A percentile compares a stretch with the other conserved stretches of the same genome.
These are phyloP conservation scores for Naganishia cerealis DNA, from an alignment of 1,284 basidiomycete genomes.

Conservation along the genomic window DNA sequence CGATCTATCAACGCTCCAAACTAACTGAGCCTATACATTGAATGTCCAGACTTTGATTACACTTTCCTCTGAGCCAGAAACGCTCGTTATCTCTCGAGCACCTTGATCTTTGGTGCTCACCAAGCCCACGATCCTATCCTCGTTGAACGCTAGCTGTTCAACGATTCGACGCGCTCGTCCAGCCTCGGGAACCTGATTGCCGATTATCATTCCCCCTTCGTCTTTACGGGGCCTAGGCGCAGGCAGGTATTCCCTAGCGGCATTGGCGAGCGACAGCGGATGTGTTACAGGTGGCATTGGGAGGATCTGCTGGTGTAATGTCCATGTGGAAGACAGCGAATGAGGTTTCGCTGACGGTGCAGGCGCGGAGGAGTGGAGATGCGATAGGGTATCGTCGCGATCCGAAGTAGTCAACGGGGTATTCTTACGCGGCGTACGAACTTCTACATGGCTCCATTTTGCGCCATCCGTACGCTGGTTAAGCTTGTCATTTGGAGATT, in stretches of 20 bases:
- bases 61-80: slow-evolving; percentile 5
- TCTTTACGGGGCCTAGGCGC: slow-evolving; percentile 33
- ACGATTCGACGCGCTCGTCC: slow-evolving; percentile 36
- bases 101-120: slow-evolving; percentile 30
- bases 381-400: background rate
- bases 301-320: slow-evolving; percentile 29
- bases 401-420: slow-evolving; percentile 4
- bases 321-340: background rate
- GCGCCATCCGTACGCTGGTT: slow-evolving; percentile 26
- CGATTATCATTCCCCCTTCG: background rate
- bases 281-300: slow-evolving; percentile 40
- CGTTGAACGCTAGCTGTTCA: slow-evolving; percentile 50
- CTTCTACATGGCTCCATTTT: slow-evolving; percentile 48
- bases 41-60: slow-evolving; percentile 48
- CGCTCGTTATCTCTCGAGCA: background rate
- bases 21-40: slow-evolving; percentile 32
- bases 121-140: slow-evolving; percentile 53
- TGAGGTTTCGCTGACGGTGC: slow-evolving; percentile 1
- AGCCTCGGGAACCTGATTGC: background rate
- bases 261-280: slow-evolving; percentile 47
- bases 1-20: no score
- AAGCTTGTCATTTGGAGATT: background rate
- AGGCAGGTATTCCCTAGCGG: slow-evolving; percentile 48
- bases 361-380: background rate
- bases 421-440: slow-evolving; percentile 39